These are phyloP conservation scores for Globisporangium okanoganense DNA, from an alignment of 352 stramenopile genomes.

Conservation along the genomic window DNA sequence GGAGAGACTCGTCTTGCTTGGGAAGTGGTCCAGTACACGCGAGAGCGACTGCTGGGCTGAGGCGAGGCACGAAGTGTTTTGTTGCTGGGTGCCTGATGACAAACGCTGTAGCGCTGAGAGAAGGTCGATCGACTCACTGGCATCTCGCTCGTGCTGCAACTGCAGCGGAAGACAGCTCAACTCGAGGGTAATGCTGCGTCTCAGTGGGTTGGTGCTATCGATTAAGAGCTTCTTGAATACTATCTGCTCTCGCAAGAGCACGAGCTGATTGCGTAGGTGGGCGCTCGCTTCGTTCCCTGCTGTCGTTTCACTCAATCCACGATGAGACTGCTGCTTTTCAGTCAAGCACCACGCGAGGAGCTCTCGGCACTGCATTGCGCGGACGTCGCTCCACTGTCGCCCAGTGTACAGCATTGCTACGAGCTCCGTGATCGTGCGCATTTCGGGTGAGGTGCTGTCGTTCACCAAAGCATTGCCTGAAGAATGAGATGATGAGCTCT, in stretches of 20 bases:
- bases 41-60: conserved; percentile 23
- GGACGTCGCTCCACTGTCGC: conserved; percentile 17
- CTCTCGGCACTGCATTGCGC: conserved; percentile 26
- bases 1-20: conserved; percentile 28
- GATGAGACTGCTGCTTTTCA: neutral
- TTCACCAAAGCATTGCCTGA: neutral
- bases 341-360: conserved; percentile 32
- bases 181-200: neutral
- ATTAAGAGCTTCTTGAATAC: conserved; percentile 12
- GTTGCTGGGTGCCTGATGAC: neutral
- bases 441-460: conserved; percentile 15
- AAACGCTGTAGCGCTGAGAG: neutral
- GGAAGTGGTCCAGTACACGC: conserved; percentile 21
- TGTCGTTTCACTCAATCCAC: neutral
- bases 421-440: conserved; percentile 20
- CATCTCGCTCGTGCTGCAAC: conserved; percentile 5
- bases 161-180: conserved; percentile 1
- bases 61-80: neutral
- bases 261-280: conserved; percentile 12
- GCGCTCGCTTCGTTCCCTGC: conserved; percentile 1
- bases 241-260: conserved; percentile 23
- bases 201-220: neutral
- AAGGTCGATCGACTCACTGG: neutral
- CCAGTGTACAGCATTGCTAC: conserved; percentile 31
- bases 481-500: neutral